Evolutionary conservation across 2,329 filamentous ascomycete genomes (phyloP), one percentile per base, ranked within the genome.

Genomic region (Macroventuria anomochaeta): DNA sequence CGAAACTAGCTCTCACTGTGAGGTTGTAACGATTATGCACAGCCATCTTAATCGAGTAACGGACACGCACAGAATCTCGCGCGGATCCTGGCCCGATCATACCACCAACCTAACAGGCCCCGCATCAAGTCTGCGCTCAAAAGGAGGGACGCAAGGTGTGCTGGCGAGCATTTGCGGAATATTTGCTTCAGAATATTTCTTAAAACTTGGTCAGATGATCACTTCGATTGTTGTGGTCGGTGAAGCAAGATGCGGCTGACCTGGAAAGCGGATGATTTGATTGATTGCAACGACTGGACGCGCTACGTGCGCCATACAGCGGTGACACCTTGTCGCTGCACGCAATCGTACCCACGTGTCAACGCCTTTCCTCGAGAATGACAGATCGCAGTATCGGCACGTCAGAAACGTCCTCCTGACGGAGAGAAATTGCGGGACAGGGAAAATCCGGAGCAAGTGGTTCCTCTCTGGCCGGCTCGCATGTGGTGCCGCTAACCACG

Each of bases 261-360:
- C 23, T 41, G 31, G 13, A 23, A 23, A 37, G 20, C 38, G 31
- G 29, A 40, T 18, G 2, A 42, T 23, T 32, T 48, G 48, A 55
- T 49, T 49, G 39, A 52, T 43, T 20, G 55, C 31, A 42, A 17
- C 10, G 42, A 32, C 38, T 28, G 20, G 42, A 36, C 42, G 48
- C 46, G 29, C 38, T 49, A 56, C 18, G 42, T 51, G 46, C 55
- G 55, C 54, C 55, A 47, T 44, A 43, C 36, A 44, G 52, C 57
- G 42, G 55, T 55, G 38, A 26, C 31, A 62, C 50, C 49, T 50
- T 53, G 47, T 40, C 51, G 47, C 57, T 61, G 55, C 55, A 59
- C 52, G 49, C 53, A 38, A 48, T 52, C 21, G 26, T 36, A 31
- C 58, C 58, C 59, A 64, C 60, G 62, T 64, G 62, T 61, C 57